Conservation (phyloP, 208 protist species). For the Leishmania aethiopica region DNA sequence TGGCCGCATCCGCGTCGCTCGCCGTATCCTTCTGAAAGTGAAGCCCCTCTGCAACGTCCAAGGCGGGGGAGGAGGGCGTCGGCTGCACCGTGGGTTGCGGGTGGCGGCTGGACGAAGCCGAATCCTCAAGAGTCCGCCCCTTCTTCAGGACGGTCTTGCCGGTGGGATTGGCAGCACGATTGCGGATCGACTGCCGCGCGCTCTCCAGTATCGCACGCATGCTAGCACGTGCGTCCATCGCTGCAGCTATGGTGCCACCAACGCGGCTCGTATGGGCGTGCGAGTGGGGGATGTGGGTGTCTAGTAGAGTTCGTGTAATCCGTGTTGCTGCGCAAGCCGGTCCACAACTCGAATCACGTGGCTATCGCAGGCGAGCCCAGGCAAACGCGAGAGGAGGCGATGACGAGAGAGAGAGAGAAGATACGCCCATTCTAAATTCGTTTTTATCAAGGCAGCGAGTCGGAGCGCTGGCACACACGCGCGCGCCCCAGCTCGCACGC, state of each 20-base stretch:
- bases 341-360: background rate
- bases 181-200: slow-evolving; percentile 30
- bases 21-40: slow-evolving; percentile 21
- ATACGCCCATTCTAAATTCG: background rate
- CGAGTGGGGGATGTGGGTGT: background rate
- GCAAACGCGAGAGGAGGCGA: background rate
- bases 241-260: background rate
- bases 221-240: slow-evolving; percentile 27
- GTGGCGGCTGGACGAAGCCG: background rate
- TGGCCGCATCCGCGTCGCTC: slow-evolving; percentile 1
- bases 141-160: slow-evolving; percentile 6
- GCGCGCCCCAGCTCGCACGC: background rate
- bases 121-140: slow-evolving; percentile 10
- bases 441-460: background rate
- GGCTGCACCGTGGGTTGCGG: slow-evolving; percentile 30
- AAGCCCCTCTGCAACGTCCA: slow-evolving; percentile 8
- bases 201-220: slow-evolving; percentile 40
- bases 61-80: slow-evolving; percentile 30
- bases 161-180: slow-evolving; percentile 29
- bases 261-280: background rate
- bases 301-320: background rate
- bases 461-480: background rate
- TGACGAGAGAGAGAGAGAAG: background rate
- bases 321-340: background rate
- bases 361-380: background rate